These are phyloP conservation scores for Avena eriantha DNA, from an alignment of 176 grass and related monocot genomes.

Conservation along the genomic window DNA sequence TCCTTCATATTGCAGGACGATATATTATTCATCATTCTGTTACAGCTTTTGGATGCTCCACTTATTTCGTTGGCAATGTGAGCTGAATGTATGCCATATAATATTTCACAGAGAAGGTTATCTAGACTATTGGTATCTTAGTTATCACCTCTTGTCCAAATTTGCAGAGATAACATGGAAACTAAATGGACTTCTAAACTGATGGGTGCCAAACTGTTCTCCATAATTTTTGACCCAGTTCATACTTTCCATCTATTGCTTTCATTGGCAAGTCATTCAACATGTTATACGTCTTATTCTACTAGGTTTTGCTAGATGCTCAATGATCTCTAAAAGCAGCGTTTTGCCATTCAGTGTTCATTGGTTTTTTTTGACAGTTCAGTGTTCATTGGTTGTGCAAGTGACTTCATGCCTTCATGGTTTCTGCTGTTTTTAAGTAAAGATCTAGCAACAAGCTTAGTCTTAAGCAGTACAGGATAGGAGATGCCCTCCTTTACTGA, in stretches of 20 bases:
- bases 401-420: slow-evolving; percentile 16
- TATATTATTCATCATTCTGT: slow-evolving; percentile 78
- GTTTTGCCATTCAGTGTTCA: slow-evolving; percentile 9
- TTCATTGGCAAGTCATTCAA: slow-evolving; percentile 64
- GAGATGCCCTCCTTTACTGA: neutral
- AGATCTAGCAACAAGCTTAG: slow-evolving; percentile 3
- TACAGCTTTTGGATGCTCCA: slow-evolving; percentile 78
- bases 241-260: slow-evolving; percentile 82
- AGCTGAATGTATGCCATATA: slow-evolving; percentile 40
- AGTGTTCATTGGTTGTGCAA: neutral
- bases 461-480: slow-evolving; percentile 19
- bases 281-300: slow-evolving; percentile 34
- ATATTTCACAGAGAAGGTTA: slow-evolving; percentile 17
- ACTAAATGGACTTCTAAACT: slow-evolving; percentile 45
- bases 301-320: slow-evolving; percentile 7
- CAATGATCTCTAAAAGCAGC: slow-evolving; percentile 19
- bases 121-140: neutral
- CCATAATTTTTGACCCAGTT: slow-evolving; percentile 80
- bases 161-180: slow-evolving; percentile 52
- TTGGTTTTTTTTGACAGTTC: neutral
- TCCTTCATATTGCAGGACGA: slow-evolving; percentile 72
- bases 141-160: slow-evolving; percentile 31
- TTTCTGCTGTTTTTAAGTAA: slow-evolving; percentile 13
- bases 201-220: slow-evolving; percentile 61
- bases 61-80: slow-evolving; percentile 61